Conservation (phyloP, 2,329 filamentous ascomycete species). For the Alternaria infectoria region DNA sequence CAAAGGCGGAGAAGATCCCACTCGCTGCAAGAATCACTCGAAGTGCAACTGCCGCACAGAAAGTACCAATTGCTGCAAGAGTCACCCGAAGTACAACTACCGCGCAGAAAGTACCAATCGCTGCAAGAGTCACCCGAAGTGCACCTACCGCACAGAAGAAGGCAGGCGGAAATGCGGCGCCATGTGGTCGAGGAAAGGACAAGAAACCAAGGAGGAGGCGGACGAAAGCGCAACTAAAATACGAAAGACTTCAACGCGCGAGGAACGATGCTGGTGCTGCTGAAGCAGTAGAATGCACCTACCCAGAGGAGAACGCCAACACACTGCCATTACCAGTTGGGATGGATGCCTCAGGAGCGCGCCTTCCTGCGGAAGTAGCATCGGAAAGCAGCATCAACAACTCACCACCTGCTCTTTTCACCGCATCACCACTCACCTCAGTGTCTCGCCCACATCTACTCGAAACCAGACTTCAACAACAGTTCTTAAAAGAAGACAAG, state of each 20-base stretch:
- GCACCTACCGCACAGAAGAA: background rate
- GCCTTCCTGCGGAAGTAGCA: background rate
- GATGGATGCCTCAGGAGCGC: background rate
- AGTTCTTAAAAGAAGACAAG: background rate
- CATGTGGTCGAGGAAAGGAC: background rate
- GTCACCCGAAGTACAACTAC: background rate
- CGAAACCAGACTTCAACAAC: background rate
- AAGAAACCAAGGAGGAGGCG: background rate
- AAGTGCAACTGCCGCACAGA: background rate
- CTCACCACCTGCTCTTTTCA: background rate
- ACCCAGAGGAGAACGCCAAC: background rate
- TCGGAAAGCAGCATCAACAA: background rate
- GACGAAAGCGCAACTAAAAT: background rate
- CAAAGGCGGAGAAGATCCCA: background rate
- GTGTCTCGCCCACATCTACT: background rate
- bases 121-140: background rate
- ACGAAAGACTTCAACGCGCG: background rate
- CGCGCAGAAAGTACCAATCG: background rate
- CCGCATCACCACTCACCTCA: background rate
- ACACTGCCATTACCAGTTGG: background rate
- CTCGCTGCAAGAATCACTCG: background rate
- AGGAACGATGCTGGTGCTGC: background rate
- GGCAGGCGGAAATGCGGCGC: background rate
- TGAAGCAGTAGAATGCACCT: background rate
- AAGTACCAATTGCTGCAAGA: background rate